Base-by-base conservation (phyloP, 805 yeast species). In the Yamadazyma paraphyllophila region DNA sequence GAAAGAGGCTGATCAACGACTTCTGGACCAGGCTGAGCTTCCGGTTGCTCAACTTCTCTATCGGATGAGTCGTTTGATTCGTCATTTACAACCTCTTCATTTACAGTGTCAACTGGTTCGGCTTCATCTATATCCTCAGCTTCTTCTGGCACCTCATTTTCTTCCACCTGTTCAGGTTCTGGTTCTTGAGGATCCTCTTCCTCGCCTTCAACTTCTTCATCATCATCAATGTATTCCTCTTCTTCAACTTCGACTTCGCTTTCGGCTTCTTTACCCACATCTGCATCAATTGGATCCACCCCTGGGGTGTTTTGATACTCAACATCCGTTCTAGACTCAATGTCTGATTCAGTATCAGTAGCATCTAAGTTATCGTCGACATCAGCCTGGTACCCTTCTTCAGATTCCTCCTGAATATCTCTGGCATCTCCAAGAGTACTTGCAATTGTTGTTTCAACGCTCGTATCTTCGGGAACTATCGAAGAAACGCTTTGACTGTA, bases 401-500 rank as follows among this genome's bases (percentile, higher is more conserved):
- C 44, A 13, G 25, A 2, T 5, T 37, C 31, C 3, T 37, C 40
- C n/a, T 29, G 39, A 6, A 20, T 20, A 20, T 17, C 13, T 39
- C 17, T 38, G 33, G 14, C 11, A 10, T 12, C 26, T 3, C 25
- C 44, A 5, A 34, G 4, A 25, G 44, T 34, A 13, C 32, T 33
- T 4, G 44, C 44, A 14, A 27, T 41, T 8, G 43, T 40, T 2
- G 43, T 40, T 33, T 40, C 37, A 20, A 40, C 36, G 14, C 12
- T 12, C n/a, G 24, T 16, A 12, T 40, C 45, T 41, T 41, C 45
- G 25, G 25, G 39, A 17, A 36, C 44, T 35, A 40, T 36, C 20
- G 41, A 13, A 9, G 51, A 40, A n/a, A 36, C 38, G 16, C 12
- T 13, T 15, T 43, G 37, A 34, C 50, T 47, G 9, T 8, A 17